These are phyloP conservation scores for Gracilaria domingensis DNA, from an alignment of 23 red algal genomes.

Conservation along the genomic window DNA sequence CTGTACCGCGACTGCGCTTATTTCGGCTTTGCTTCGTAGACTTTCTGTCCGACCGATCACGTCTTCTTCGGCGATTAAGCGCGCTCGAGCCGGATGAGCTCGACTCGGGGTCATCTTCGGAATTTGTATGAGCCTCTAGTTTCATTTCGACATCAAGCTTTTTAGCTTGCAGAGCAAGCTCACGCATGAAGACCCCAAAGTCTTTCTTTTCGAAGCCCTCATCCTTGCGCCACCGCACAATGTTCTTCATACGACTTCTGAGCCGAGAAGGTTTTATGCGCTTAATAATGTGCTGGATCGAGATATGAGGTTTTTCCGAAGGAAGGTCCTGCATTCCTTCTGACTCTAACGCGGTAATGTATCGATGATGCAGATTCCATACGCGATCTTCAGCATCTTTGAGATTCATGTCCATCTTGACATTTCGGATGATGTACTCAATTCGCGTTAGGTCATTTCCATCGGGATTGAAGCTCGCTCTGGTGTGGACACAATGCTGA, in stretches of 20 bases:
- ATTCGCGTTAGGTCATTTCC: not conserved
- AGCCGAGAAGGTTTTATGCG: not conserved
- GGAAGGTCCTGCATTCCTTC: slow-evolving; percentile 3
- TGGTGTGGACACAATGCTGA: not conserved
- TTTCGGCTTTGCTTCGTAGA: not conserved
- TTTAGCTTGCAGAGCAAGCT: slow-evolving; percentile 21
- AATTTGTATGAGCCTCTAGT: too few relatives aligned
- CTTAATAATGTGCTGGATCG: slow-evolving; percentile 39
- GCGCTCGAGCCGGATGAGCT: too few relatives aligned
- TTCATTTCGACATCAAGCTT: slow-evolving; percentile 12
- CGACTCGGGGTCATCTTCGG: too few relatives aligned
- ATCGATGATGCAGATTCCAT: not conserved
- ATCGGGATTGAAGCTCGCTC: not conserved
- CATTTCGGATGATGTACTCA: not conserved
- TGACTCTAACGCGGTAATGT: not conserved
- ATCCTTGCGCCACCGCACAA: slow-evolving; percentile 26
- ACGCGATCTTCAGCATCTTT: slow-evolving; percentile 34
- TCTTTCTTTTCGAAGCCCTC: slow-evolving; percentile 41
- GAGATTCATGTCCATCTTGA: slow-evolving; percentile 43
- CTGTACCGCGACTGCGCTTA: too few relatives aligned
- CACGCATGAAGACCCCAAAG: slow-evolving; percentile 45
- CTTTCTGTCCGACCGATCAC: not conserved
- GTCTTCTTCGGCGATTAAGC: too few relatives aligned
- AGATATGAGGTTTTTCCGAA: slow-evolving; percentile 18
- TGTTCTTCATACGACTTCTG: not conserved